Base-by-base conservation (phyloP, 2,329 filamentous ascomycete genomes). In the Colletotrichum somersetense region DNA sequence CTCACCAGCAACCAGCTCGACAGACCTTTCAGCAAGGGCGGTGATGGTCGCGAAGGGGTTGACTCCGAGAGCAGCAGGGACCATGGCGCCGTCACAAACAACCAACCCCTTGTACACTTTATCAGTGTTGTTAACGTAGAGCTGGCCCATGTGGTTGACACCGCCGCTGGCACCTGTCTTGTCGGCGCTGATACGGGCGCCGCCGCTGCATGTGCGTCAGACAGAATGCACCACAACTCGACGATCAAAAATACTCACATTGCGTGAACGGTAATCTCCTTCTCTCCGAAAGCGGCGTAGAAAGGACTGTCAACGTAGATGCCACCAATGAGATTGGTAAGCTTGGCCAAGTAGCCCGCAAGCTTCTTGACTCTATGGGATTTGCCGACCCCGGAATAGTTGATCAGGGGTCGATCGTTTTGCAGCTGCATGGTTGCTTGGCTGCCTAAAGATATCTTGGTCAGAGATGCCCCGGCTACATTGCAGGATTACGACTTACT, bases 11-110 rank as follows among this genome's bases (percentile, higher is more conserved):
- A 87, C 86, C 7, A 84, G 77, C 62, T 88, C 86, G 5, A 92
- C 85, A 0, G 88, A 88, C 16, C 91, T 84, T 79, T 93, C 91
- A 0, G 91, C 90, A 30, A 93, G 84, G 2, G 91, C 91, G 0
- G 90, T 87, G 74, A 93, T 93, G 1, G 91, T 93, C 1, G 91
- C 91, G 63, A 92, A 86, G 0, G 91, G 91, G 75, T 93, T 93
- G 1, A 90, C 89, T 11, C 90, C 86, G 1, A 93, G 82, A 0
- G 91, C 87, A 4, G 87, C 86, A 0, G 91, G 91, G 18, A 93
- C 86, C 1, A 89, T 80, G 3, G 91, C 84, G 14, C 83, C 90
- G 76, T 93, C 91, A 0, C 87, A 88, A 33, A 91, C 88, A 14
- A 92, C 83, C 4, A 93, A 83, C 0, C 90, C 90, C 0, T 82